Evolutionary conservation across 805 yeast genomes (phyloP).

Genomic region (Cyberlindnera americana): DNA sequence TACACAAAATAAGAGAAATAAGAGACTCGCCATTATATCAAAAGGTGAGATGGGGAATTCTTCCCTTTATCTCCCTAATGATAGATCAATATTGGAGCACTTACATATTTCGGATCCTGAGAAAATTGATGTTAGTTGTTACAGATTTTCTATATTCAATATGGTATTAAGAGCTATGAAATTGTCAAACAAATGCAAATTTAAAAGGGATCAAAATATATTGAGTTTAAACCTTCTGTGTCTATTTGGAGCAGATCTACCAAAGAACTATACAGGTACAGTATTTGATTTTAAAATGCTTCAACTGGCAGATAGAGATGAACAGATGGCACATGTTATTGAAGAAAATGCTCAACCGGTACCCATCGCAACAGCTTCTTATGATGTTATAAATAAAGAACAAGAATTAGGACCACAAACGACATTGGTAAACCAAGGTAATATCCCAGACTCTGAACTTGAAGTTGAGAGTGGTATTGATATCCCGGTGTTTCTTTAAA

Average conservation of each 20-base stretch:
- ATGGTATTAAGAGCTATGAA: constrained; percentile 46
- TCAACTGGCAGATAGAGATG: constrained; percentile 23
- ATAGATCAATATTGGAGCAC: constrained; percentile 58
- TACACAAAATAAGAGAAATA: constrained; percentile 23
- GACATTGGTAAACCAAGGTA: no score
- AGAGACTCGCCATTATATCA: constrained; percentile 48
- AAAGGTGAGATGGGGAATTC: constrained; percentile 72
- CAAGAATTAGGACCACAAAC: no score
- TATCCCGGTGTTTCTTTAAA: constrained; percentile 24
- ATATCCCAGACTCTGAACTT: not conserved
- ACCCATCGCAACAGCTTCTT: no score
- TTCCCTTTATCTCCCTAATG: constrained; percentile 63
- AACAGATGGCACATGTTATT: constrained; percentile 6
- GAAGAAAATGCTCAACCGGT: constrained; percentile 5
- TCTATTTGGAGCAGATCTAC: constrained; percentile 26
- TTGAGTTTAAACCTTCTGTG: constrained; percentile 45
- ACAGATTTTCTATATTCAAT: constrained; percentile 45
- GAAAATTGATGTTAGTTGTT: constrained; percentile 40
- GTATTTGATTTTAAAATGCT: constrained; percentile 36
- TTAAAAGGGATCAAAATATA: constrained; percentile 48
- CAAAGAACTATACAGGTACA: constrained; percentile 39
- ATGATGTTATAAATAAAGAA: no score
- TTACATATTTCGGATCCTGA: constrained; percentile 36
- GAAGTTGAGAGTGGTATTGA: constrained; percentile 21
- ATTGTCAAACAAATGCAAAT: constrained; percentile 49